Conservation (phyloP, 2,329 filamentous ascomycete species). For the Xylariaceae sp. region DNA sequence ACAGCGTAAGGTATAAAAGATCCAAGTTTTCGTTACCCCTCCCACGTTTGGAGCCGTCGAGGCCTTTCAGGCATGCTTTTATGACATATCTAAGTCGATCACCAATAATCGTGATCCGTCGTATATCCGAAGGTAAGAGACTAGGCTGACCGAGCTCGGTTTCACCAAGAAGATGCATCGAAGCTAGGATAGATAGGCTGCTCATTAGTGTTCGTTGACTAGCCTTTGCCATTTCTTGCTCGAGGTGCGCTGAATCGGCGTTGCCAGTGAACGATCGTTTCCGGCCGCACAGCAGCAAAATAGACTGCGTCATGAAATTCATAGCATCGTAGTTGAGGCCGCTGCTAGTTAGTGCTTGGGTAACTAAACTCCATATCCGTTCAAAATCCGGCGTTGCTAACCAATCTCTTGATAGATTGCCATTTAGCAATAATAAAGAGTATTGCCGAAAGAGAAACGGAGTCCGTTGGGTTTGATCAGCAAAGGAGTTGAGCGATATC, state of each 20-base stretch:
- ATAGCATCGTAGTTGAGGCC: constrained; percentile 34
- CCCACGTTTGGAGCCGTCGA: constrained; percentile 19
- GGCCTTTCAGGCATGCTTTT: constrained; percentile 27
- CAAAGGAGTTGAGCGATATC: constrained; percentile 35
- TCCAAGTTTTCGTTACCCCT: constrained; percentile 19
- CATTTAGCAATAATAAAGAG: constrained; percentile 34
- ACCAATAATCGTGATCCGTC: constrained; percentile 23
- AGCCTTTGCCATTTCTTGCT: constrained; percentile 24
- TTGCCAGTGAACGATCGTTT: constrained; percentile 15
- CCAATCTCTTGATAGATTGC: constrained; percentile 41
- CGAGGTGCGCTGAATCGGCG: constrained; percentile 13
- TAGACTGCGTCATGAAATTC: constrained; percentile 35
- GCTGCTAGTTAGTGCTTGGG: constrained; percentile 35
- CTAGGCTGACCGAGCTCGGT: constrained; percentile 18
- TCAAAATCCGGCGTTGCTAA: constrained; percentile 41
- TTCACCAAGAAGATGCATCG: constrained; percentile 31
- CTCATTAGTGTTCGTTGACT: constrained; percentile 40
- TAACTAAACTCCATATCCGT: constrained; percentile 39
- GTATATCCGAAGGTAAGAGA: constrained; percentile 17
- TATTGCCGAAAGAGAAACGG: constrained; percentile 39
- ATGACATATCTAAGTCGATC: constrained; percentile 31
- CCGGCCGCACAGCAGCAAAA: constrained; percentile 33
- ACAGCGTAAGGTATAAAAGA: constrained; percentile 25
- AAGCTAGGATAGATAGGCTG: constrained; percentile 39
- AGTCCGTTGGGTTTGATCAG: constrained; percentile 29